Evolutionary conservation across 208 protist genomes (phyloP).

Genomic region (Leishmania arabica): DNA sequence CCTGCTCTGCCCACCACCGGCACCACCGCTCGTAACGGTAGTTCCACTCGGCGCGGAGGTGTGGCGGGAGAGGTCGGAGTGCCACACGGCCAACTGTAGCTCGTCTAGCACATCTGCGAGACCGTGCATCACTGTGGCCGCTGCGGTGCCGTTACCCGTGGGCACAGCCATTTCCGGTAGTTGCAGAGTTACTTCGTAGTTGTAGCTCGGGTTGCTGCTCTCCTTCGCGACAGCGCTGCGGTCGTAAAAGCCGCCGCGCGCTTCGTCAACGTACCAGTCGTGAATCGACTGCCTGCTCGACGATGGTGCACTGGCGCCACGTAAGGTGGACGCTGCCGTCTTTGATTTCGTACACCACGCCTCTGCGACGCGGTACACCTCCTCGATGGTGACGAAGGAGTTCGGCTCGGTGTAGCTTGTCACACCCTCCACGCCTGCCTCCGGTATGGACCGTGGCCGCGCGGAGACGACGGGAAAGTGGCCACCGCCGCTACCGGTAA

Average conservation of each 20-base stretch:
- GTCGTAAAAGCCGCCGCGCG: constrained; percentile 67
- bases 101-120: constrained; percentile 26
- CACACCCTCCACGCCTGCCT: constrained; percentile 14
- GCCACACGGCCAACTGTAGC: constrained; percentile 31
- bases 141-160: not conserved
- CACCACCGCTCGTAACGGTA: not conserved
- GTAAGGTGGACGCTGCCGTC: not conserved
- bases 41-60: no score
- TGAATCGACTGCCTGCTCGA: constrained; percentile 34
- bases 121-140: constrained; percentile 1
- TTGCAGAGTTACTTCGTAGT: constrained; percentile 70
- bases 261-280: constrained; percentile 71
- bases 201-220: constrained; percentile 60
- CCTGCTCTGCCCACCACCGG: not conserved
- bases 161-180: constrained; percentile 44
- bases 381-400: constrained; percentile 81
- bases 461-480: constrained; percentile 23
- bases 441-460: constrained; percentile 14
- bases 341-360: not conserved
- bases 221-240: constrained; percentile 52
- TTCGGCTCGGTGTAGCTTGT: constrained; percentile 49
- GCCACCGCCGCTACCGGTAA: not conserved
- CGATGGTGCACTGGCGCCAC: not conserved
- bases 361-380: constrained; percentile 43
- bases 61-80: constrained; percentile 4